Evolutionary conservation across 2,329 filamentous ascomycete species (phyloP).

Genomic region (Bipolaris bicolor): DNA sequence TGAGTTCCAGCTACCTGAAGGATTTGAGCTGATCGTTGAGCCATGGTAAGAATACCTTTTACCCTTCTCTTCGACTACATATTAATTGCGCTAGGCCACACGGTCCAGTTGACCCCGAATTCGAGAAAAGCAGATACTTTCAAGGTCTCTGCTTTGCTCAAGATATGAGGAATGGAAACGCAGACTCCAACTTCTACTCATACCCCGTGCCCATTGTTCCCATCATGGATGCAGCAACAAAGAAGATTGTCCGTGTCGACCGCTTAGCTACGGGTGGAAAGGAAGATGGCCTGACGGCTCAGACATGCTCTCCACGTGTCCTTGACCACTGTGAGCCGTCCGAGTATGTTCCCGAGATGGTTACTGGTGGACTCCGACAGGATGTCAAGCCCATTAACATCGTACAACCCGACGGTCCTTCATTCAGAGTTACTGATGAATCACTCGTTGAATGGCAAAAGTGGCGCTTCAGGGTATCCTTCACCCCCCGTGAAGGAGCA

Average conservation of each 20-base stretch:
- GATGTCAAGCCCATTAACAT: conserved; percentile 72
- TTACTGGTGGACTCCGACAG: conserved; percentile 47
- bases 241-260: conserved; percentile 46
- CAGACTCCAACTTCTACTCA: conserved; percentile 51
- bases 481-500: conserved; percentile 61
- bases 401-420: conserved; percentile 71
- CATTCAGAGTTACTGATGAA: conserved; percentile 62
- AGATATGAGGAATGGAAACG: conserved; percentile 54
- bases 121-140: conserved; percentile 59
- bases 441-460: conserved; percentile 56
- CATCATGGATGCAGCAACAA: conserved; percentile 45
- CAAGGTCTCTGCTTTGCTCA: conserved; percentile 62
- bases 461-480: conserved; percentile 51
- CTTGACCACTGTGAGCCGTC: conserved; percentile 58
- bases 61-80: not conserved
- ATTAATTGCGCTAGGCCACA: conserved; percentile 51
- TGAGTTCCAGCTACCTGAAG: conserved; percentile 60
- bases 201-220: conserved; percentile 49
- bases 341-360: conserved; percentile 57
- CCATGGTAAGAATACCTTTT: conserved; percentile 49
- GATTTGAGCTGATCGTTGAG: conserved; percentile 62
- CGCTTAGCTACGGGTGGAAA: conserved; percentile 48
- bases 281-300: conserved; percentile 44
- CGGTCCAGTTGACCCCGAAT: conserved; percentile 57
- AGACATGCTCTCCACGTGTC: conserved; percentile 48